Conservation (phyloP, 192 early-diverging fungal species). For the Coemansia sp. region DNA sequence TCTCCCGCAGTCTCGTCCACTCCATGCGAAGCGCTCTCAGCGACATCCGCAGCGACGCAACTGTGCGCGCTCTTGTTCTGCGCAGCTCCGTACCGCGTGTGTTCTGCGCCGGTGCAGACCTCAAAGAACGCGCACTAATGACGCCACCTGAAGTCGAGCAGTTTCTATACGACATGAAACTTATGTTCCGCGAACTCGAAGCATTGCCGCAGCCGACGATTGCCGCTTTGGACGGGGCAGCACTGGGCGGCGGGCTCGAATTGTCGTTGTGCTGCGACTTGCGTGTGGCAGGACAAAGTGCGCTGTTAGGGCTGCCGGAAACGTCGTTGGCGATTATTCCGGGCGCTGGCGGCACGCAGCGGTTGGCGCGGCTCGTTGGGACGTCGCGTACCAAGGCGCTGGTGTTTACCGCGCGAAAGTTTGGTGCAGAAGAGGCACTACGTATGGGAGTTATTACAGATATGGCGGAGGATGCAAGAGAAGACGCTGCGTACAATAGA, state of each 20-base stretch:
- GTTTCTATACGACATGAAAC: slow-evolving; percentile 78
- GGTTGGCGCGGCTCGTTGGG: slow-evolving; percentile 85
- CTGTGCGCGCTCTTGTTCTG: slow-evolving; percentile 76
- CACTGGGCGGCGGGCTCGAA: slow-evolving; percentile 91
- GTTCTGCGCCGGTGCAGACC: slow-evolving; percentile 94
- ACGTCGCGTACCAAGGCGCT: slow-evolving; percentile 86
- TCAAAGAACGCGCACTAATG: slow-evolving; percentile 91
- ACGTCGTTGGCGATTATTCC: slow-evolving; percentile 94
- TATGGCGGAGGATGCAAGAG: slow-evolving; percentile 34
- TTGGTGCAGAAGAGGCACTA: slow-evolving; percentile 65
- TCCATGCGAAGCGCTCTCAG: slow-evolving; percentile 69
- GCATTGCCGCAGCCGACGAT: slow-evolving; percentile 90
- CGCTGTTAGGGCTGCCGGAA: slow-evolving; percentile 87
- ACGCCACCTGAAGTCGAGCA: slow-evolving; percentile 68
- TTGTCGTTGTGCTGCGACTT: slow-evolving; percentile 88
- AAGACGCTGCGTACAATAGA: slow-evolving; percentile 54
- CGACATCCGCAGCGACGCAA: slow-evolving; percentile 59
- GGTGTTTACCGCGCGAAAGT: slow-evolving; percentile 78
- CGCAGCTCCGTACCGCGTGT: slow-evolving; percentile 74
- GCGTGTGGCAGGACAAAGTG: slow-evolving; percentile 75
- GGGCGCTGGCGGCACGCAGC: slow-evolving; percentile 94
- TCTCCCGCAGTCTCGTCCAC: slow-evolving; percentile 74
- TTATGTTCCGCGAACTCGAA: slow-evolving; percentile 81
- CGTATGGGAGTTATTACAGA: slow-evolving; percentile 77
- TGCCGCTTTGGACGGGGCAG: slow-evolving; percentile 88